Evolutionary conservation across 2,329 filamentous ascomycete genomes (phyloP).

Genomic region (Capronia coronata): DNA sequence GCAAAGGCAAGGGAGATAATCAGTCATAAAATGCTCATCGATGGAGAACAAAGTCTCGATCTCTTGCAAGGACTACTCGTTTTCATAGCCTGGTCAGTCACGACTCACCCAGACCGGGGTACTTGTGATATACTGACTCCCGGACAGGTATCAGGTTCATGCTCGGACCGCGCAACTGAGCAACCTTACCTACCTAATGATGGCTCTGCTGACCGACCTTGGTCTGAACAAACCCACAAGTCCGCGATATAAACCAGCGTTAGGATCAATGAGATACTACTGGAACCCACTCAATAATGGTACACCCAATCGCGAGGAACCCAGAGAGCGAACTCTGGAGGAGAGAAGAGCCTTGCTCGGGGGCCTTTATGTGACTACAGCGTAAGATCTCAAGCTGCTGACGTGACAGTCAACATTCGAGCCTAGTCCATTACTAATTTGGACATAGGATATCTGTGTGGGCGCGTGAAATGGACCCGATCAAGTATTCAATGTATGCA

Average conservation of each 20-base stretch:
- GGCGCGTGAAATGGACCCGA: constrained; percentile 43
- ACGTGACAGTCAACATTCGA: not conserved
- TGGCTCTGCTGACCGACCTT: constrained; percentile 35
- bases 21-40: not conserved
- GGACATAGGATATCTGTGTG: constrained; percentile 17
- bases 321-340: constrained; percentile 30
- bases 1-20: not conserved
- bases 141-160: constrained; percentile 13
- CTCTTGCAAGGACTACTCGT: not conserved
- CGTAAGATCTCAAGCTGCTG: constrained; percentile 29
- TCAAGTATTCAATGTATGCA: constrained; percentile 49
- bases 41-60: not conserved
- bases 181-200: constrained; percentile 34
- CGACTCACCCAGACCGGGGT: too few relatives aligned
- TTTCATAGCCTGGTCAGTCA: not conserved
- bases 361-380: constrained; percentile 41
- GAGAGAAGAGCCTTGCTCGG: constrained; percentile 42
- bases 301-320: not conserved
- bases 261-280: not conserved
- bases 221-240: constrained; percentile 28
- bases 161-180: constrained; percentile 26
- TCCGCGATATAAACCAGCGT: constrained; percentile 4
- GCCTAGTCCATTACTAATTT: not conserved
- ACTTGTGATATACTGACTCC: constrained; percentile 29
- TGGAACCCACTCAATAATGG: not conserved